phyloP scores from a whole-genome alignment of 768 basidiomycete species.

The Gautieria morchelliformis region DNA sequence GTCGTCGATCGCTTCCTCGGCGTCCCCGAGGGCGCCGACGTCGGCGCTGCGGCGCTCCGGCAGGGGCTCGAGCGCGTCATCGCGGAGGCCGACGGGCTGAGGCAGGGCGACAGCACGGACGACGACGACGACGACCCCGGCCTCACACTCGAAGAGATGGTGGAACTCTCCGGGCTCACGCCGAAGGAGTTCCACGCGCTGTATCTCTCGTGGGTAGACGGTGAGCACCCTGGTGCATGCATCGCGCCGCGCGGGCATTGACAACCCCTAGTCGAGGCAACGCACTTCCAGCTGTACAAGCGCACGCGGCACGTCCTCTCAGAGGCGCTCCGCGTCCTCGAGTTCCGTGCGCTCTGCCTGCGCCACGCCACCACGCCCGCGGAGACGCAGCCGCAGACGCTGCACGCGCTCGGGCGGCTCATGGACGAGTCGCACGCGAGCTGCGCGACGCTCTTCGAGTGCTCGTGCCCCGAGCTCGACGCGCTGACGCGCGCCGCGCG shows the following conservation, averaged over 20 bases:
- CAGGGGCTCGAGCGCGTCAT: constrained; percentile 38
- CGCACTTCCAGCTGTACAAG: constrained; percentile 74
- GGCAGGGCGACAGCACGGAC: constrained; percentile 26
- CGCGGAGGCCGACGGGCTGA: constrained; percentile 42
- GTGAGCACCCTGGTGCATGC: too few relatives aligned
- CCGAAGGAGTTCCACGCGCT: constrained; percentile 49
- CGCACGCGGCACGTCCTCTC: constrained; percentile 73
- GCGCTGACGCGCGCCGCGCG: constrained; percentile 53
- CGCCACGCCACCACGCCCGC: constrained; percentile 22
- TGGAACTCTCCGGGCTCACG: constrained; percentile 48
- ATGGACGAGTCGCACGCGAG: constrained; percentile 76
- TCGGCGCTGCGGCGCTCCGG: constrained; percentile 34
- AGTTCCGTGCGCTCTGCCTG: constrained; percentile 64
- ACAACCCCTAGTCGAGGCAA: constrained; percentile 60
- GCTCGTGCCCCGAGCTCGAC: constrained; percentile 74
- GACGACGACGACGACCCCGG: constrained; percentile 42
- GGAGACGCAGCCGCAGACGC: constrained; percentile 20
- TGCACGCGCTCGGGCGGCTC: constrained; percentile 49
- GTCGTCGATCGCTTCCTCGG: constrained; percentile 50
- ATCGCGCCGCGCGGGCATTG: too few relatives aligned
- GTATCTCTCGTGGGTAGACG: constrained; percentile 73
- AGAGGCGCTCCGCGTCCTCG: constrained; percentile 73
- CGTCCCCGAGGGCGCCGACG: constrained; percentile 32
- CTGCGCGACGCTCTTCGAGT: constrained; percentile 63
- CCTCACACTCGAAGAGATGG: constrained; percentile 68